These are phyloP conservation scores for Emergomyces pasteurianus DNA, from an alignment of 2,329 filamentous ascomycete species.

Conservation along the genomic window DNA sequence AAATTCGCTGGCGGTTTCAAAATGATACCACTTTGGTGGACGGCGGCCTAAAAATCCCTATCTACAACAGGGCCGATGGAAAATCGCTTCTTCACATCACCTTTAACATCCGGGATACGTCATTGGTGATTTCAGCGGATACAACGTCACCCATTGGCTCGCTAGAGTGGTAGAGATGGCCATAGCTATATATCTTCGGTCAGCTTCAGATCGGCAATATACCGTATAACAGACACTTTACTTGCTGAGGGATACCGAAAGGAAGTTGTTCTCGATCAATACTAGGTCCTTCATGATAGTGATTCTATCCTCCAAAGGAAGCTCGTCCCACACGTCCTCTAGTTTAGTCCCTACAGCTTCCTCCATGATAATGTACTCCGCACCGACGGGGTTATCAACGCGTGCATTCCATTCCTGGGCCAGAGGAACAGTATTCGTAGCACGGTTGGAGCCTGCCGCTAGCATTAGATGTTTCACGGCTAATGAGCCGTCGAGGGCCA, in stretches of 20 bases:
- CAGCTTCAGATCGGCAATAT: neutral
- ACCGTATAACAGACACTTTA: neutral
- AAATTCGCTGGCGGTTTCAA: slow-evolving; percentile 16
- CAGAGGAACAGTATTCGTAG: slow-evolving; percentile 9
- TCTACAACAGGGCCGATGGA: slow-evolving; percentile 27
- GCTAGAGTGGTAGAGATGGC: neutral
- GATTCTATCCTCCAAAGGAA: slow-evolving; percentile 16
- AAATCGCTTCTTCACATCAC: slow-evolving; percentile 21
- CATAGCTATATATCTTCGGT: neutral
- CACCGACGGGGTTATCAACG: slow-evolving; percentile 16
- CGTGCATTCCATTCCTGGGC: slow-evolving; percentile 7
- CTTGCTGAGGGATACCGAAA: slow-evolving; percentile 8
- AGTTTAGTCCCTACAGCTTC: slow-evolving; percentile 21
- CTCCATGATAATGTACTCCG: slow-evolving; percentile 19
- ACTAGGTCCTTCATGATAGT: slow-evolving; percentile 16
- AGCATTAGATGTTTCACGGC: neutral
- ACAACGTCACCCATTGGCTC: neutral
- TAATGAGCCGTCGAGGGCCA: neutral
- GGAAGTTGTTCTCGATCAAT: slow-evolving; percentile 9
- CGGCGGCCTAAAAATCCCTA: slow-evolving; percentile 20
- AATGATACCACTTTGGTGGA: slow-evolving; percentile 17
- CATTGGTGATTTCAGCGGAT: neutral
- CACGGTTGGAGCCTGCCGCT: slow-evolving; percentile 10
- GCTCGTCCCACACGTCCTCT: slow-evolving; percentile 18
- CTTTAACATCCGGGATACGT: slow-evolving; percentile 17